phyloP scores from a whole-genome alignment of 2,329 filamentous ascomycete species.

The Septoria linicola region DNA sequence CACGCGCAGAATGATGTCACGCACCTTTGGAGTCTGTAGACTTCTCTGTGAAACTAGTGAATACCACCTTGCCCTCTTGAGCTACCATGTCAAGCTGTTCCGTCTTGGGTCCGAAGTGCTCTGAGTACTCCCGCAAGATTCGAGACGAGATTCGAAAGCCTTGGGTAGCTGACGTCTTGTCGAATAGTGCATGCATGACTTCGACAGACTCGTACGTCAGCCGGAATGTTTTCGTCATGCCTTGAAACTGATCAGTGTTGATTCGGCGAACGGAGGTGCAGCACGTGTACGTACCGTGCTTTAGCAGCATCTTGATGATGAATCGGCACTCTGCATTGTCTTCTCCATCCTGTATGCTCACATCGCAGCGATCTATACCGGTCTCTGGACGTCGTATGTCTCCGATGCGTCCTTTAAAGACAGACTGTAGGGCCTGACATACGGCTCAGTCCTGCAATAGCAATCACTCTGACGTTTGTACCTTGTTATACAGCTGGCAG shows the following conservation, averaged over 20 bases:
- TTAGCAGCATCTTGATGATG: conserved; percentile 70
- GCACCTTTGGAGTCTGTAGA: conserved; percentile 64
- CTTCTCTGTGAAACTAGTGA: conserved; percentile 81
- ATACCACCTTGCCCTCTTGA: conserved; percentile 66
- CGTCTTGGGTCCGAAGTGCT: conserved; percentile 76
- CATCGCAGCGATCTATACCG: conserved; percentile 71
- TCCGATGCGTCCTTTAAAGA: conserved; percentile 67
- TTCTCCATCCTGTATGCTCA: conserved; percentile 69
- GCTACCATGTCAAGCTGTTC: conserved; percentile 78
- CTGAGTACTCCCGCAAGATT: conserved; percentile 71
- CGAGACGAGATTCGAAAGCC: conserved; percentile 71
- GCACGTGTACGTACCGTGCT: conserved; percentile 64
- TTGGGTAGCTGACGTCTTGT: conserved; percentile 63
- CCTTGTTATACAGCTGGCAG: conserved; percentile 72
- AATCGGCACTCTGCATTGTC: conserved; percentile 69
- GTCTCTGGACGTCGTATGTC: conserved; percentile 67
- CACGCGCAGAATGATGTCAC: conserved; percentile 7
- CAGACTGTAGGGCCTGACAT: conserved; percentile 57
- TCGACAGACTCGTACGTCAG: conserved; percentile 71
- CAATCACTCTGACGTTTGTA: conserved; percentile 35
- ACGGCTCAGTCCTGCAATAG: not conserved
- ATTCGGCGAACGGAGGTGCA: no score
- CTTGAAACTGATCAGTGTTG: conserved; percentile 41
- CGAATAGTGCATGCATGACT: conserved; percentile 76
- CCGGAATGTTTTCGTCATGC: conserved; percentile 73